Conservation (phyloP, 768 basidiomycete genomes). For the Lactifluus subvellereus region DNA sequence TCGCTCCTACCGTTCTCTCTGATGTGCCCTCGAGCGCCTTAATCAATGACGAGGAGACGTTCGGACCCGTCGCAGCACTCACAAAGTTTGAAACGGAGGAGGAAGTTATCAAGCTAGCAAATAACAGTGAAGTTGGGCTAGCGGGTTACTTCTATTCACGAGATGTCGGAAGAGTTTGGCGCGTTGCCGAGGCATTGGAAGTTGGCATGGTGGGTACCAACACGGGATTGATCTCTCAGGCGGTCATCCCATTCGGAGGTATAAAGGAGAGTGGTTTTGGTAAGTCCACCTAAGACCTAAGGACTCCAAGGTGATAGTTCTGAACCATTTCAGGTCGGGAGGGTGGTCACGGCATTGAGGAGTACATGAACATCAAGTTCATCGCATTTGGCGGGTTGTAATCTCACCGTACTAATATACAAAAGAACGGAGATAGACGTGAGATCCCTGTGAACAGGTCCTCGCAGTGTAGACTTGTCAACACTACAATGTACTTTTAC, state of each 20-base stretch:
- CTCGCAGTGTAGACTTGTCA: neutral
- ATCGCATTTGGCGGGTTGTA: slow-evolving; percentile 73
- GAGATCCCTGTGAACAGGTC: neutral
- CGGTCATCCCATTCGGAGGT: slow-evolving; percentile 83
- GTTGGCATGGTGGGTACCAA: slow-evolving; percentile 91
- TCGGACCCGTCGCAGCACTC: slow-evolving; percentile 86
- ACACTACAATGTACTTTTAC: neutral
- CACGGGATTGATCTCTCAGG: slow-evolving; percentile 73
- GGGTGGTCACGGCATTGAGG: slow-evolving; percentile 85
- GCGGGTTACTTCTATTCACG: slow-evolving; percentile 91
- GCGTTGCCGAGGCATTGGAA: slow-evolving; percentile 91
- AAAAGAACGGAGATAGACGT: neutral
- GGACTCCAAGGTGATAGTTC: slow-evolving; percentile 16
- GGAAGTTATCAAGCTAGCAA: slow-evolving; percentile 82
- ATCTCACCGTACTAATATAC: neutral
- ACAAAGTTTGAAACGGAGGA: slow-evolving; percentile 92
- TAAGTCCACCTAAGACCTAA: slow-evolving; percentile 29
- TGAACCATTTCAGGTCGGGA: slow-evolving; percentile 52
- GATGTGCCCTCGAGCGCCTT: slow-evolving; percentile 70
- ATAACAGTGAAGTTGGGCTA: slow-evolving; percentile 75
- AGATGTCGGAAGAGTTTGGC: slow-evolving; percentile 86
- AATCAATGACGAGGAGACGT: slow-evolving; percentile 83
- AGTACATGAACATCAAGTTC: slow-evolving; percentile 79
- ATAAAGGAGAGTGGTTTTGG: slow-evolving; percentile 82
- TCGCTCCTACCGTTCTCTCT: slow-evolving; percentile 79